phyloP scores from a whole-genome alignment of 2,329 filamentous ascomycete species.

The Fusarium protoensiforme region DNA sequence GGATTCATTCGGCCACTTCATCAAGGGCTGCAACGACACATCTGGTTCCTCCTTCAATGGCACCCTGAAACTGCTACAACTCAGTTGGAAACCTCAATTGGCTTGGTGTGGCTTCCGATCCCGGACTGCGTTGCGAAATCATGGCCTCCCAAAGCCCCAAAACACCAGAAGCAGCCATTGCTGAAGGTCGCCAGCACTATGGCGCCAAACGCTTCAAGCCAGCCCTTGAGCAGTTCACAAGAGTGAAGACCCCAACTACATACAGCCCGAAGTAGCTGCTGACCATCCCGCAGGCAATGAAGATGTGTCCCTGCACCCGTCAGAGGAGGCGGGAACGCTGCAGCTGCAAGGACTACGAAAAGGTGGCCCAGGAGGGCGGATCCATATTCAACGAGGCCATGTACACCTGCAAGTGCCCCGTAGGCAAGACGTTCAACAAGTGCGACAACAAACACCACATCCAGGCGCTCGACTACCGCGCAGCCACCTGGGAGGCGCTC shows the following conservation, averaged over 20 bases:
- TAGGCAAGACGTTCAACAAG: slow-evolving; percentile 52
- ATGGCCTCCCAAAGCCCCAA: slow-evolving; percentile 26
- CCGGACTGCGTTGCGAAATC: not conserved
- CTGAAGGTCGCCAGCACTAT: slow-evolving; percentile 49
- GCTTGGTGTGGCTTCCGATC: not conserved
- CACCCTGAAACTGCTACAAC: not conserved
- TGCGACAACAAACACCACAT: slow-evolving; percentile 53
- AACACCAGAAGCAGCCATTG: slow-evolving; percentile 45
- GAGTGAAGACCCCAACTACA: slow-evolving; percentile 34
- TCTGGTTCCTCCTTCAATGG: not conserved
- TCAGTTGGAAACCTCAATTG: not conserved
- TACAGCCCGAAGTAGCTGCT: not conserved
- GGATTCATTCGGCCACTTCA: not conserved
- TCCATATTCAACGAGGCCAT: slow-evolving; percentile 57
- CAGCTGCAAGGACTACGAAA: slow-evolving; percentile 53
- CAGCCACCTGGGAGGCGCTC: slow-evolving; percentile 54
- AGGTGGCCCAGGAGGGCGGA: slow-evolving; percentile 45
- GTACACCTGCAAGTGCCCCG: slow-evolving; percentile 51
- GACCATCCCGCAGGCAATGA: slow-evolving; percentile 49
- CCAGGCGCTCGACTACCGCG: slow-evolving; percentile 54
- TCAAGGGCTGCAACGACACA: not conserved
- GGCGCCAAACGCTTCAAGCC: slow-evolving; percentile 47
- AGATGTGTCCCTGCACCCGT: slow-evolving; percentile 48
- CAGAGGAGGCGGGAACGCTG: slow-evolving; percentile 51
- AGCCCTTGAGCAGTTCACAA: slow-evolving; percentile 52